phyloP scores from a whole-genome alignment of 192 early-diverging fungal species.

The Coemansia reversa region DNA sequence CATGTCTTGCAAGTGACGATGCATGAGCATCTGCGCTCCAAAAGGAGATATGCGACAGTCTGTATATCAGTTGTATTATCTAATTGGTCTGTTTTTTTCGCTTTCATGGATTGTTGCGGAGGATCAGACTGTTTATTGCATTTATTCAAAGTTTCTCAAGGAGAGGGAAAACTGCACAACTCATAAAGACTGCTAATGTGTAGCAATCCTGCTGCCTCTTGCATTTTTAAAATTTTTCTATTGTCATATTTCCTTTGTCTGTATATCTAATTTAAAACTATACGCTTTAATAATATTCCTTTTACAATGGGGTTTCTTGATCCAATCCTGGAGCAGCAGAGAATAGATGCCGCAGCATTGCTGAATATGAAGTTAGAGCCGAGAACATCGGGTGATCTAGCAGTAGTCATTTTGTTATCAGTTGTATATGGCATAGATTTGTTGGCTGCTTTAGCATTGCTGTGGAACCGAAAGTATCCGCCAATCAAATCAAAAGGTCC shows the following conservation, averaged over 20 bases:
- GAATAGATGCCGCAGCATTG: conserved; percentile 15
- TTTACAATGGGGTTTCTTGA: conserved; percentile 23
- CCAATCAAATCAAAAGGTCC: conserved; percentile 41
- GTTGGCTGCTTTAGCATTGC: conserved; percentile 19
- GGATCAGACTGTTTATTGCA: no score
- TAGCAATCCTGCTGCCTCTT: no score
- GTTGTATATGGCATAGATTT: conserved; percentile 23
- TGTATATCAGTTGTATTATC: no score
- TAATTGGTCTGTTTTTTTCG: no score
- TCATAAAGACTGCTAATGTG: no score
- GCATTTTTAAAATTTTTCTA: background rate
- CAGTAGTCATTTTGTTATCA: conserved; percentile 6
- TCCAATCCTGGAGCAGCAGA: conserved; percentile 18
- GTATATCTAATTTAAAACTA: background rate
- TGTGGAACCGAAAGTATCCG: conserved; percentile 39
- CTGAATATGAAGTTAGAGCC: conserved; percentile 17
- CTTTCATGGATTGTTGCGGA: no score
- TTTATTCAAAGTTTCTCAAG: no score
- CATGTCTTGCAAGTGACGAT: no score
- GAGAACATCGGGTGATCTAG: conserved; percentile 10
- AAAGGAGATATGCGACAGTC: no score
- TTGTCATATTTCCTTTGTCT: background rate
- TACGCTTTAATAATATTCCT: background rate
- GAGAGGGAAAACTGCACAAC: no score
- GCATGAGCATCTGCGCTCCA: no score